Conservation (phyloP, 2,329 filamentous ascomycete species). For the Aspergillus aculeatus region DNA sequence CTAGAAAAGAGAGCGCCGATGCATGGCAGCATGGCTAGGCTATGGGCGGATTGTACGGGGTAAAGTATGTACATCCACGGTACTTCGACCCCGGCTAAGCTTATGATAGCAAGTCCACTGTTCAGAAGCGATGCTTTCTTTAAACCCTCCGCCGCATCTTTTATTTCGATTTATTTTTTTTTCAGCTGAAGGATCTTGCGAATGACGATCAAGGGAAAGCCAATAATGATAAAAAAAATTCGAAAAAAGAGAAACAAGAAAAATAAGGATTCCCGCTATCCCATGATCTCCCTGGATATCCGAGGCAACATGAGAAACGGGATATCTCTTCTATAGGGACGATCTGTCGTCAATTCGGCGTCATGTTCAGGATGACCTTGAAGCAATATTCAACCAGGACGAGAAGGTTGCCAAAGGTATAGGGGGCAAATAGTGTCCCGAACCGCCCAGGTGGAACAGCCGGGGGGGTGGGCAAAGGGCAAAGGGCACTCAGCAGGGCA, state of each 20-base stretch:
- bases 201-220: background rate
- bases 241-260: too few relatives aligned
- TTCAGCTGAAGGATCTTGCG: background rate
- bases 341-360: constrained; percentile 1
- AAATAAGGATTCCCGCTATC: background rate
- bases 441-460: background rate
- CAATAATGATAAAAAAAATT: background rate
- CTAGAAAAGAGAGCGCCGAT: background rate
- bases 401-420: background rate
- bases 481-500: too few relatives aligned
- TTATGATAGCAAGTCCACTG: constrained; percentile 1
- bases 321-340: background rate
- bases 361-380: constrained; percentile 6
- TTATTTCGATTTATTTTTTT: background rate
- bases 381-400: background rate
- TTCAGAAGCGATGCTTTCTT: background rate
- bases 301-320: background rate
- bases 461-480: background rate
- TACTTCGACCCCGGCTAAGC: constrained; percentile 5
- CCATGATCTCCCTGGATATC: background rate
- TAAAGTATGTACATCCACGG: constrained; percentile 4
- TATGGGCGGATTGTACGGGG: background rate
- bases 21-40: background rate
- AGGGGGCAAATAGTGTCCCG: background rate
- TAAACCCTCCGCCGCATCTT: background rate